Percentiles rank a stretch among this genome's conserved stretches.
These are phyloP conservation scores for Cladosporium phlei DNA, from an alignment of 2,329 filamentous ascomycete species.

Conservation along the genomic window DNA sequence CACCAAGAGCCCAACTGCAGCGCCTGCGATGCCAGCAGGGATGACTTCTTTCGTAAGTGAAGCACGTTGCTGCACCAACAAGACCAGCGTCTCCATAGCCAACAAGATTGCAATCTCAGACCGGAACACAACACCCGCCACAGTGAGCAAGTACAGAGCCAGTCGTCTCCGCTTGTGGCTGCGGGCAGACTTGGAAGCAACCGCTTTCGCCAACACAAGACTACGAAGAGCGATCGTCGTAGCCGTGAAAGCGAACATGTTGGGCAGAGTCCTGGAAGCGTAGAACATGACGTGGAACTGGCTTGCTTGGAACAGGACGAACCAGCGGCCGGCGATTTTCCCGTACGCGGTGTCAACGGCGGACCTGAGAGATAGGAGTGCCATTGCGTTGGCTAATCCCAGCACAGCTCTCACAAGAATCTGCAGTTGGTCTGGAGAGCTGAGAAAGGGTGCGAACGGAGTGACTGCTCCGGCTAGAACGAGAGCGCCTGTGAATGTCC, in stretches of 20 bases:
- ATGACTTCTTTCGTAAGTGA: conserved; percentile 56
- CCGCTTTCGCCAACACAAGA: conserved; percentile 45
- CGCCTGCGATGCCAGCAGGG: conserved; percentile 60
- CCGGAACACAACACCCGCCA: conserved; percentile 80
- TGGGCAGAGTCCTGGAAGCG: conserved; percentile 83
- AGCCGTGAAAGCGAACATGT: conserved; percentile 90
- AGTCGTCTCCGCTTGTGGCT: conserved; percentile 53
- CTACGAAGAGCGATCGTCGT: conserved; percentile 60
- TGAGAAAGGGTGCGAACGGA: conserved; percentile 57
- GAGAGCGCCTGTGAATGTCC: conserved; percentile 81
- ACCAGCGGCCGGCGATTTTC: conserved; percentile 67
- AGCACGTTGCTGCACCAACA: conserved; percentile 55
- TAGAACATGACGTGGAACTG: conserved; percentile 96
- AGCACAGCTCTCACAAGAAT: conserved; percentile 67
- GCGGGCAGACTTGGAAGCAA: conserved; percentile 31
- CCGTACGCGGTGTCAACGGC: conserved; percentile 67
- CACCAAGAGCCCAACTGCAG: conserved; percentile 59
- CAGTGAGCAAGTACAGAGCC: conserved; percentile 69
- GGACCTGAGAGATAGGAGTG: conserved; percentile 61
- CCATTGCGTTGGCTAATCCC: conserved; percentile 67
- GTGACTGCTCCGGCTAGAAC: conserved; percentile 68
- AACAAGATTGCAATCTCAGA: conserved; percentile 84
- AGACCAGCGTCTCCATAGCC: conserved; percentile 58
- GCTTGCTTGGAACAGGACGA: conserved; percentile 66
- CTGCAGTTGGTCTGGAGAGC: conserved; percentile 55